Conservation (phyloP, 2,329 filamentous ascomycete species). For the Acarospora socialis region DNA sequence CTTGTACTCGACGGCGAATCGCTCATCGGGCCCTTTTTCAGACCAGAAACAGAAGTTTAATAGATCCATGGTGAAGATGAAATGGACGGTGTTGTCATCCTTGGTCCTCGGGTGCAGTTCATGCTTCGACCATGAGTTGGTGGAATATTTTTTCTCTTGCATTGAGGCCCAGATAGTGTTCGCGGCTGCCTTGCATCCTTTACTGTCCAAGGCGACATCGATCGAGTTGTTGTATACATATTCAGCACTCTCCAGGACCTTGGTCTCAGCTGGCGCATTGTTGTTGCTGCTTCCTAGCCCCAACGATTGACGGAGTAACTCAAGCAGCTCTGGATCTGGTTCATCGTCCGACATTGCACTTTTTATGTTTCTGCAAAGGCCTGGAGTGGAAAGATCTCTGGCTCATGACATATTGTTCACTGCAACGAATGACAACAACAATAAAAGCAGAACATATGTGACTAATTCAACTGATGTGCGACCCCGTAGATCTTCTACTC, state of each 20-base stretch:
- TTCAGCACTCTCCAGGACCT: conserved; percentile 68
- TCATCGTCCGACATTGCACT: conserved; percentile 76
- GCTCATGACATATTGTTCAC: not conserved
- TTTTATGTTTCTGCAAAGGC: too few species aligned
- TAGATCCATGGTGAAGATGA: conserved; percentile 95
- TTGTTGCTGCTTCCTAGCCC: conserved; percentile 41
- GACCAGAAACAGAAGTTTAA: conserved; percentile 98
- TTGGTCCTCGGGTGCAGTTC: conserved; percentile 77
- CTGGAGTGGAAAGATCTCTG: not conserved
- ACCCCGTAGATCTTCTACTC: conserved; percentile 1
- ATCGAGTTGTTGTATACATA: conserved; percentile 85
- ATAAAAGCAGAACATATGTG: too few species aligned
- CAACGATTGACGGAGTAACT: conserved; percentile 69
- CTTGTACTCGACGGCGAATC: conserved; percentile 71
- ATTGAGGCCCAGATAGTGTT: conserved; percentile 66
- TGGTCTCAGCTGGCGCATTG: conserved; percentile 54
- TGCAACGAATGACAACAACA: too few species aligned
- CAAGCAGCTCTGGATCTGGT: conserved; percentile 73
- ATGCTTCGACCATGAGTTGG: conserved; percentile 73
- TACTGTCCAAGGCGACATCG: conserved; percentile 79
- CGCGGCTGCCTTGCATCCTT: conserved; percentile 68
- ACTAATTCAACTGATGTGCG: too few species aligned
- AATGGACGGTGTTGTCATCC: conserved; percentile 66
- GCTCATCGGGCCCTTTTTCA: conserved; percentile 44
- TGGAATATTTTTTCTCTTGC: conserved; percentile 70